Evolutionary conservation across 164 flowering plant species (phyloP).

Genomic region (Kalanchoe fedtschenkoi): DNA sequence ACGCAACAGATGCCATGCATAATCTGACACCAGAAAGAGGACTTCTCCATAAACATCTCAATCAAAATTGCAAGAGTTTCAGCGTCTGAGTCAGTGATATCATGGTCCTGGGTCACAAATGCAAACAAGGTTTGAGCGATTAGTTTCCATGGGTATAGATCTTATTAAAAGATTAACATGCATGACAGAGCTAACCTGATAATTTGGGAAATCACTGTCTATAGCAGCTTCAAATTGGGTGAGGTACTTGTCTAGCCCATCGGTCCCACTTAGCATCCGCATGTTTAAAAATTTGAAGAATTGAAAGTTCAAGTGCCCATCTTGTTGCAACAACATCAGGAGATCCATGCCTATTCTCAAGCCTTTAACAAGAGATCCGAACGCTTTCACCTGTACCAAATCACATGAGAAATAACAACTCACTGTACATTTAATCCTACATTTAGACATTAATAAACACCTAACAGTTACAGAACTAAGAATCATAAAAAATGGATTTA

Average conservation of each 20-base stretch:
- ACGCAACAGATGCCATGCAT: conserved; percentile 58
- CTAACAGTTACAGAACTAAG: too few species aligned
- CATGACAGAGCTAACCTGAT: conserved; percentile 40
- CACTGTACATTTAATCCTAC: neutral
- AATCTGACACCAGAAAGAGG: conserved; percentile 57
- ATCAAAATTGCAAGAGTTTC: conserved; percentile 69
- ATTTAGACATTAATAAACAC: neutral
- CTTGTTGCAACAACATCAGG: conserved; percentile 39
- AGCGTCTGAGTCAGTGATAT: conserved; percentile 53
- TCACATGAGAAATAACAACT: neutral
- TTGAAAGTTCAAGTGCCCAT: conserved; percentile 21
- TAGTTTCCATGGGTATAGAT: neutral
- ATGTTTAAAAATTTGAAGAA: conserved; percentile 37
- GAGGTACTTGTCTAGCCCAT: conserved; percentile 58
- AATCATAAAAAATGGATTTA: too few species aligned
- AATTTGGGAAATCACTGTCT: conserved; percentile 74
- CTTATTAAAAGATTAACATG: neutral
- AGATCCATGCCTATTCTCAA: conserved; percentile 54
- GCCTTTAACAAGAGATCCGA: conserved; percentile 82
- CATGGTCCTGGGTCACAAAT: conserved; percentile 48
- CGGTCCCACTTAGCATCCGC: conserved; percentile 39
- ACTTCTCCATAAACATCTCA: conserved; percentile 64
- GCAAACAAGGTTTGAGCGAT: neutral
- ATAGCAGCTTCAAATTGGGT: conserved; percentile 84
- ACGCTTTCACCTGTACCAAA: conserved; percentile 54